Evolutionary conservation across 371 early-diverging fungal species (phyloP), one percentile per base, ranked within the genome.

Genomic region (Choanephora cucurbitarum): DNA sequence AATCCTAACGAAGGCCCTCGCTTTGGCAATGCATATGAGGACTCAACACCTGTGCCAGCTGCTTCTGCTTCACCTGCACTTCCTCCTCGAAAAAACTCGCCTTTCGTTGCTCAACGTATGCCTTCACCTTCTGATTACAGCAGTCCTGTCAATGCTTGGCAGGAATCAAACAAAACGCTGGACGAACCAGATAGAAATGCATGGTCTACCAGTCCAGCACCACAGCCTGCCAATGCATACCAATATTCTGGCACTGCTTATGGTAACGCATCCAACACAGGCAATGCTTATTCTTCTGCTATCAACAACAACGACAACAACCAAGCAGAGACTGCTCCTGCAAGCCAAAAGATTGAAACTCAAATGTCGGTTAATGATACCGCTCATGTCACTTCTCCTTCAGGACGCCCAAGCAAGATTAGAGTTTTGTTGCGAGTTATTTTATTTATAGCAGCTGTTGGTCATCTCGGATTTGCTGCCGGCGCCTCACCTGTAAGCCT

Each of bases 401-500:
- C 41, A 40, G 17, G n/a, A 2, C 54, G 64, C 40, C 73, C 73
- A 23, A 67, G 69, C 28, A 74, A 67, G 46, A 55, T 60, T 18
- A 68, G 77, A 24, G 45, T 66, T 5, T 48, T 65, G n/a, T 41
- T 77, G n/a, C 71, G 80, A 24, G 24, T 71, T 44, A 44, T 73
- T n/a, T 59, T 68, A 44, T 57, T 80, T 24, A 50, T 80, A 23
- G 58, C 66, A 14, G 57, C 63, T 28, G 51, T 80, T 46, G 80
- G 80, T 14, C 67, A 69, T 43, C 52, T 80, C 24, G 80, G 80
- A 4, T 80, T 80, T 67, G 73, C 75, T 28, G 80, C 73, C 3
- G 77, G 80, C 32, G 80, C 80, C 4, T 69, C 72, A 1, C 75
- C 80, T 1, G 80, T 80, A 73, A 76, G 68, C 51, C 10, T 10